Percentiles rank a stretch among this genome's conserved stretches.
Conservation (phyloP, 179 eudicot genomes). For the Patellifolia procumbens region DNA sequence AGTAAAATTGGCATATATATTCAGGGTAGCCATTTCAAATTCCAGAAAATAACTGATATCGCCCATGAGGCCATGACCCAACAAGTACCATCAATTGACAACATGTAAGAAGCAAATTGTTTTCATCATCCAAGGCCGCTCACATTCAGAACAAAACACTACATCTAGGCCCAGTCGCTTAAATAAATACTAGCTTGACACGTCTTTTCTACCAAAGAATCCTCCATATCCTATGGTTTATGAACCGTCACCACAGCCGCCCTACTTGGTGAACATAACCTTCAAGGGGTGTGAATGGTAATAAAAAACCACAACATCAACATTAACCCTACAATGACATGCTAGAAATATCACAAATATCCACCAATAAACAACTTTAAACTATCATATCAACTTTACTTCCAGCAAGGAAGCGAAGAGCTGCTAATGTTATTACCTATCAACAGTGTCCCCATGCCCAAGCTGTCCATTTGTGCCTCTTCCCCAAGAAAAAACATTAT, state of each 20-base stretch:
- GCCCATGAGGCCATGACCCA: no score
- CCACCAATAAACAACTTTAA: neutral
- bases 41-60: neutral
- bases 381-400: neutral
- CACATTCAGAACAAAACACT: neutral
- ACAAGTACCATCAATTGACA: no score
- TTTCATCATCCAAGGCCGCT: neutral
- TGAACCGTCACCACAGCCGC: neutral
- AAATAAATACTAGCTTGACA: neutral
- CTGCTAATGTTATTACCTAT: slow-evolving; percentile 51
- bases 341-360: neutral
- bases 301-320: neutral
- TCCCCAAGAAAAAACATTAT: slow-evolving; percentile 93
- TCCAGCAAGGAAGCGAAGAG: neutral
- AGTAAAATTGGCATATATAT: neutral
- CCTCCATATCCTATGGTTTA: neutral
- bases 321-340: neutral
- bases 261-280: neutral
- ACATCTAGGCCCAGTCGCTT: neutral
- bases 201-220: neutral
- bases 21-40: neutral
- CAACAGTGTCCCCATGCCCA: slow-evolving; percentile 78
- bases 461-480: slow-evolving; percentile 99
- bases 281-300: neutral
- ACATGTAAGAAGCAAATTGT: no score